Conservation (phyloP, 805 yeast species). For the Kodamaea restingae region DNA sequence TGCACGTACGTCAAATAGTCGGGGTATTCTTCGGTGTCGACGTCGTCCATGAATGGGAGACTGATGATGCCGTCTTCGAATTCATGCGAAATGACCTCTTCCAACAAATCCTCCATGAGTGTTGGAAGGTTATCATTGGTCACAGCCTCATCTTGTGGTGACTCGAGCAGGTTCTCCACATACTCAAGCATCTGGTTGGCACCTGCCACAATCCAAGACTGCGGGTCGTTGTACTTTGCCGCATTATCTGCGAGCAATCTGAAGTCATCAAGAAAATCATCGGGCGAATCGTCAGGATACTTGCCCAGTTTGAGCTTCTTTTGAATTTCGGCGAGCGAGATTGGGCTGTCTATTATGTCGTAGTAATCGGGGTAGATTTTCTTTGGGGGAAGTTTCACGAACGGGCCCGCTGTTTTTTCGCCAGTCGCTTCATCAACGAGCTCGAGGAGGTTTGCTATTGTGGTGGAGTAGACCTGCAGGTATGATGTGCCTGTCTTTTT, state of each 20-base stretch:
- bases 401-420: conserved; percentile 23
- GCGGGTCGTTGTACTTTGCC: conserved; percentile 37
- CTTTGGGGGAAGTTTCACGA: conserved; percentile 33
- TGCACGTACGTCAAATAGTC: conserved; percentile 73
- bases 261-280: conserved; percentile 34
- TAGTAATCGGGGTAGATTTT: conserved; percentile 40
- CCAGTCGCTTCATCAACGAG: conserved; percentile 29
- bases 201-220: conserved; percentile 58
- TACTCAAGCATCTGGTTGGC: conserved; percentile 53
- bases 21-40: conserved; percentile 67
- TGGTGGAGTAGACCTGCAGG: conserved; percentile 26
- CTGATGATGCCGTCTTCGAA: conserved; percentile 51
- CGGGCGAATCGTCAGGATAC: conserved; percentile 37
- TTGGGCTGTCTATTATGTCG: conserved; percentile 30
- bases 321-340: conserved; percentile 31
- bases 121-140: conserved; percentile 19
- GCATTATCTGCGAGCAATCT: conserved; percentile 36
- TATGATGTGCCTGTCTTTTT: conserved; percentile 5
- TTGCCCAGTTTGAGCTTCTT: conserved; percentile 40
- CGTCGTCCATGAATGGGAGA: conserved; percentile 73
- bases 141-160: conserved; percentile 21
- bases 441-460: conserved; percentile 28
- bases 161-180: conserved; percentile 48
- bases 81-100: conserved; percentile 41
- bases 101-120: conserved; percentile 24